Base-by-base conservation (phyloP, 2,329 filamentous ascomycete species). In the Penicillium fuscoglaucum region DNA sequence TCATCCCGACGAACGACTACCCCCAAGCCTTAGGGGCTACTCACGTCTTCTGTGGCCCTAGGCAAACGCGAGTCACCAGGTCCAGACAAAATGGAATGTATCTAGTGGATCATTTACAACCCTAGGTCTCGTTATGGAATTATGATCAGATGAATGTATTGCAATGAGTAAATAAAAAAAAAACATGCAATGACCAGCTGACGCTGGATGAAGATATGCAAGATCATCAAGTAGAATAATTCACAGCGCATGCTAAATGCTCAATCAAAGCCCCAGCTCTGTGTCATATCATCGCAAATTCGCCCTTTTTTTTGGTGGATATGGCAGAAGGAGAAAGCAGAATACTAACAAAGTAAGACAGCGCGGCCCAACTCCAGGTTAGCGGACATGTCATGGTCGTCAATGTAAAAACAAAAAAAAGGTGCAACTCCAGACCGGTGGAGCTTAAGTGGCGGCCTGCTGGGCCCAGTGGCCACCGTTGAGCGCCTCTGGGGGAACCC, bases 401-500 rank as follows among this genome's bases (percentile, higher is more conserved):
- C 60, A 66, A 46, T 50, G 52, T 52, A 55, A 58, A 45, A 58
- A 45, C 52, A 52, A 51, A 54, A 52, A 51, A 54, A 41, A 59
- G 29, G 44, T 55, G 49, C 55, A 54, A 31, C 59, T 60, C 60
- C 54, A 55, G 52, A 48, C 63, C 59, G 17, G 58, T 58, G 57
- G 53, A 58, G 47, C 46, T 69, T 68, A 73, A 62, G 63, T 69
- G 61, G 72, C 66, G 55, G 57, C 58, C 58, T 74, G 73, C 62
- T 76, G 73, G 49, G 73, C 71, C 77, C 77, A 76, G 65, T 78
- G 74, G 55, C 77, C 74, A 24, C 76, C 75, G 39, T 67, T 66
- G 39, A 77, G 67, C 13, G 79, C 79, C 68, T 90, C 89, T 13
- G 86, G 85, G 2, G 92, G 92, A 67, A 98, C 90, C 28, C 93